Conservation (phyloP, 495 filamentous ascomycete species). For the Hypoxylon fuscum region DNA sequence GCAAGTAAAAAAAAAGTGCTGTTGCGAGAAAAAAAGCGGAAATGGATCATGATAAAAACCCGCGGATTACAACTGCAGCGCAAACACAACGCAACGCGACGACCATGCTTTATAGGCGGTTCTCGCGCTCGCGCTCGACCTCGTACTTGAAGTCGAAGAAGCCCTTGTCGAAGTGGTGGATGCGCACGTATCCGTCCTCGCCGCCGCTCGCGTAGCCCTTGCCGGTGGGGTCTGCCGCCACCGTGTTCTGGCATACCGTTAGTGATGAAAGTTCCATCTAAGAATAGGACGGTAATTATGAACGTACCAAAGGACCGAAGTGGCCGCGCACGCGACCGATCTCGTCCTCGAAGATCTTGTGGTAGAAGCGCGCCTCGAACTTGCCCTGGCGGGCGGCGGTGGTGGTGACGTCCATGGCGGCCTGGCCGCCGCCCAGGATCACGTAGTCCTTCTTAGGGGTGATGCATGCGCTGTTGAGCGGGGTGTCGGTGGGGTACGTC, state of each 20-base stretch:
- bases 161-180: slow-evolving; percentile 97
- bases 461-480: slow-evolving; percentile 92
- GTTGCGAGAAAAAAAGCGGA: slow-evolving; percentile 23
- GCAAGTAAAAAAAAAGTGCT: slow-evolving; percentile 27
- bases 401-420: slow-evolving; percentile 99
- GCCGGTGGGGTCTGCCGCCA: slow-evolving; percentile 89
- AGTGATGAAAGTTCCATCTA: neutral
- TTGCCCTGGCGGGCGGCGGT: slow-evolving; percentile 93
- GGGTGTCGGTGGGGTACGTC: slow-evolving; percentile 92
- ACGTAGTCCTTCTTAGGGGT: slow-evolving; percentile 96
- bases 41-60: slow-evolving; percentile 2
- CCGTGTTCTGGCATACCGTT: slow-evolving; percentile 55
- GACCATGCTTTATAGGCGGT: slow-evolving; percentile 39
- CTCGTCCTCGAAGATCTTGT: slow-evolving; percentile 98
- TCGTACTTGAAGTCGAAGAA: slow-evolving; percentile 99
- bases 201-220: slow-evolving; percentile 92
- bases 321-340: slow-evolving; percentile 96
- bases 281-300: neutral
- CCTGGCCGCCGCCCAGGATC: slow-evolving; percentile 96
- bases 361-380: slow-evolving; percentile 98
- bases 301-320: slow-evolving; percentile 90
- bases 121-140: slow-evolving; percentile 77
- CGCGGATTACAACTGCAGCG: no score
- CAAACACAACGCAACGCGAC: slow-evolving; percentile 30
- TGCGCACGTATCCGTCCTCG: slow-evolving; percentile 98